Base-by-base conservation (phyloP, 176 grass and related monocot species). In the Tillandsia leiboldiana region DNA sequence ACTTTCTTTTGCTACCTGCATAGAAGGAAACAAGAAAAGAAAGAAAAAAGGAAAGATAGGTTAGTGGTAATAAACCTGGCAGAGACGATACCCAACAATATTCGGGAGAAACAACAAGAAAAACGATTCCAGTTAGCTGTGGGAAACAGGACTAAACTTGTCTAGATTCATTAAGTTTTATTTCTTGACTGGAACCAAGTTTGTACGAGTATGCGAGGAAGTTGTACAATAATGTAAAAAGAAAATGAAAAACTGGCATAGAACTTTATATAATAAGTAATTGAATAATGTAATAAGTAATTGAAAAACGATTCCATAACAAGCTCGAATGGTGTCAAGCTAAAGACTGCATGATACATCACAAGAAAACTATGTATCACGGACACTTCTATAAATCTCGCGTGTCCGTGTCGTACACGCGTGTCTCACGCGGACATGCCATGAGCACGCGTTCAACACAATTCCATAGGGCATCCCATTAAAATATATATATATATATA, bases 1-100 rank as follows among this genome's bases (percentile, higher is more conserved):
- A 81, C 92, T 96, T 58, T 96, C 92, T 84, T 96, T 92, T 9
- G 92, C 92, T 12, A 96, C 86, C 92, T 96, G 68, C 56, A 79
- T 70, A 64, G n/a, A 61, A 10, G 67, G 28, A 22, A 47, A 14
- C 79, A 64, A 63, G 66, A 71, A 51, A 83, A 18, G 57, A 57
- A 68, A 53, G n/a, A 49, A 70, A 29, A 10, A 12, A 54, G 12
- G 8, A 12, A 65, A 67, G 68, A 29, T 14, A 49, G 11, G 26
- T 49, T 69, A 28, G 29, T 69, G 51, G 24, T 51, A 64, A 51
- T 26, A 70, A 18, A 70, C 26, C 11, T 49, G 18, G 51, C 49
- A 66, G 6, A 47, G 26, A 14, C 13, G n/a, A 48, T 10, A 13
- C 23, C 14, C 29, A 15, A 67, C 10, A 42, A 67, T 8, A 47